These are phyloP conservation scores for Geranium incanum DNA, from an alignment of 441 rosid species.

Conservation along the genomic window DNA sequence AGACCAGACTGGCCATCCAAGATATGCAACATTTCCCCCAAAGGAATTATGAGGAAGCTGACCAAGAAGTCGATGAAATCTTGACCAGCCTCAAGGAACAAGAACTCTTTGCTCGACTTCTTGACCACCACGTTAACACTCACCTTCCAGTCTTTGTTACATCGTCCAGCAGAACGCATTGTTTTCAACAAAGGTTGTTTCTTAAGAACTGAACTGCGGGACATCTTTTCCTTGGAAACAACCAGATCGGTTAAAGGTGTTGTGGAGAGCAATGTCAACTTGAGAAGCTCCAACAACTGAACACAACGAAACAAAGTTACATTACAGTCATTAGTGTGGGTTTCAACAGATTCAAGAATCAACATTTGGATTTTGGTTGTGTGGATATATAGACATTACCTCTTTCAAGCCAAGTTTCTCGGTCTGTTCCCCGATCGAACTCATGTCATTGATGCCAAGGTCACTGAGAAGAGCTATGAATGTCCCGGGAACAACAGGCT, in stretches of 20 bases:
- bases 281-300: background rate
- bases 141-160: no score
- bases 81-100: background rate
- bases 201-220: background rate
- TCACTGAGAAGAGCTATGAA: background rate
- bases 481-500: conserved; percentile 10
- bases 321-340: rapidly evolving
- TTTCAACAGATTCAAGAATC: no score
- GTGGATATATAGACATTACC: background rate
- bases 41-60: background rate
- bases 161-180: no score
- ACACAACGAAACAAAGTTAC: background rate
- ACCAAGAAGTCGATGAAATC: background rate
- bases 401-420: background rate
- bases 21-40: background rate
- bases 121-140: no score
- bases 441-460: background rate
- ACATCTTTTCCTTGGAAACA: background rate
- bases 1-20: background rate
- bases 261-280: background rate
- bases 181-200: background rate
- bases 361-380: no score
- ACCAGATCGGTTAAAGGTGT: background rate
- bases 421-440: background rate
- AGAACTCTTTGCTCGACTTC: background rate